Evolutionary conservation across 495 filamentous ascomycete species (phyloP).

Genomic region (Barbatosphaeria neglecta): DNA sequence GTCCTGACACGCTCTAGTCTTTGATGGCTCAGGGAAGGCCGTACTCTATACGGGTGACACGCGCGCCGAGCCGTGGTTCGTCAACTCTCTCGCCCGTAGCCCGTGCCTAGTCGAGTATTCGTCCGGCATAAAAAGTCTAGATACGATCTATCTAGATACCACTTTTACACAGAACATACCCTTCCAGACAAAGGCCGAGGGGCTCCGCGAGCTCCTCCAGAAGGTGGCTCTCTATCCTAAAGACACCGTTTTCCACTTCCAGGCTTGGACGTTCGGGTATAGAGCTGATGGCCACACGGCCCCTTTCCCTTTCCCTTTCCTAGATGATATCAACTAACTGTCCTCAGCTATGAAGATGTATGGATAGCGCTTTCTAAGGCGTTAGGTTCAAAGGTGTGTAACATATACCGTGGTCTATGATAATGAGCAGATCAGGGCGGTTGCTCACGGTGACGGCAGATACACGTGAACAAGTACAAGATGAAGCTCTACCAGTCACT

Average conservation of each 20-base stretch:
- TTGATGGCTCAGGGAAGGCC: slow-evolving; percentile 64
- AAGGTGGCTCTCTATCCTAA: slow-evolving; percentile 58
- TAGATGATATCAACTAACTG: too few relatives aligned
- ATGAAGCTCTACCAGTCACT: slow-evolving; percentile 61
- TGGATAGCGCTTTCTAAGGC: slow-evolving; percentile 71
- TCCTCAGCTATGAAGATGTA: slow-evolving; percentile 61
- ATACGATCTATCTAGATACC: slow-evolving; percentile 81
- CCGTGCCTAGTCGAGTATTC: slow-evolving; percentile 70
- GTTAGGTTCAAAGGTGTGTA: slow-evolving; percentile 49
- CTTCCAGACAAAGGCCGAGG: slow-evolving; percentile 54
- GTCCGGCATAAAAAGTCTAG: slow-evolving; percentile 49
- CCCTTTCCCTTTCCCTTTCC: too few relatives aligned
- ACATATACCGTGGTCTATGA: not conserved
- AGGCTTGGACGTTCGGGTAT: slow-evolving; percentile 89
- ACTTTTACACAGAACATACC: slow-evolving; percentile 48
- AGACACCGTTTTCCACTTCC: slow-evolving; percentile 72
- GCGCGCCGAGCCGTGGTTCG: slow-evolving; percentile 52
- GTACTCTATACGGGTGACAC: slow-evolving; percentile 92
- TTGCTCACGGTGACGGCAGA: slow-evolving; percentile 29
- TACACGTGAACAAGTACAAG: slow-evolving; percentile 80
- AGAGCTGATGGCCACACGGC: too few relatives aligned
- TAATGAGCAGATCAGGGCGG: not conserved
- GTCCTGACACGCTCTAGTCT: slow-evolving; percentile 31
- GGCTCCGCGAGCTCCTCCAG: slow-evolving; percentile 58
- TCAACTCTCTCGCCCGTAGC: slow-evolving; percentile 48